Evolutionary conservation across 2,329 filamentous ascomycete species (phyloP), one percentile per base, ranked within the genome.

Genomic region (Epichloe coenophiala): DNA sequence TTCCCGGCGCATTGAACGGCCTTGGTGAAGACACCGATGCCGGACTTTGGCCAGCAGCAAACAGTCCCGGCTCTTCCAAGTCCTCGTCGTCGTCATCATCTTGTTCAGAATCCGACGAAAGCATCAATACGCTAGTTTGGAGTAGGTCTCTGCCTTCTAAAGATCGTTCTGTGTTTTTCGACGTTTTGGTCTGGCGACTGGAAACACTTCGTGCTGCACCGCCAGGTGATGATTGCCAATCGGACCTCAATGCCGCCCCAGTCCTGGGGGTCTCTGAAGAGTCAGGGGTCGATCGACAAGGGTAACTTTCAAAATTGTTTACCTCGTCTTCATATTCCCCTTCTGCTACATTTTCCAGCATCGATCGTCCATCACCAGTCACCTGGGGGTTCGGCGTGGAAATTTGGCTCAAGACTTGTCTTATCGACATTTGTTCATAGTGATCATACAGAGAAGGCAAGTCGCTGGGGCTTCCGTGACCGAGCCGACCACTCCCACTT

Each of bases 351-450:
- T 51, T 43, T 21, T 23, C 27, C 17, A 43, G 27, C 15, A 23
- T 19, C 13, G 33, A 40, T 19, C 12, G 36, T 47, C 27, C 47
- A 37, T 41, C 23, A 23, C 31, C 19, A 35, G 17, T 41, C 44
- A 31, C 47, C 5, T 13, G n/a, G 23, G 51, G 48, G 21, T 45
- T 54, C 21, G 21, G 53, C 9, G 55, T 54, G 6, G 54, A 50
- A 12, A 59, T 55, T 27, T 62, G 57, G 17, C 63, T 59, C 39
- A 68, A 60, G 3, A 71, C 61, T 39, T 74, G 63, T 13, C 71
- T 71, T 51, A 76, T 72, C 0, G 75, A 73, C 67, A 73, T 74
- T 55, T 77, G 71, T 59, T 80, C 77, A 57, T 81, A 80, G 57
- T 80, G 75, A 50, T 77, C 67, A 57, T 80, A 80, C 3, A 81